phyloP scores from a whole-genome alignment of 805 yeast genomes.

The Sungouiozyma ichnusensis region DNA sequence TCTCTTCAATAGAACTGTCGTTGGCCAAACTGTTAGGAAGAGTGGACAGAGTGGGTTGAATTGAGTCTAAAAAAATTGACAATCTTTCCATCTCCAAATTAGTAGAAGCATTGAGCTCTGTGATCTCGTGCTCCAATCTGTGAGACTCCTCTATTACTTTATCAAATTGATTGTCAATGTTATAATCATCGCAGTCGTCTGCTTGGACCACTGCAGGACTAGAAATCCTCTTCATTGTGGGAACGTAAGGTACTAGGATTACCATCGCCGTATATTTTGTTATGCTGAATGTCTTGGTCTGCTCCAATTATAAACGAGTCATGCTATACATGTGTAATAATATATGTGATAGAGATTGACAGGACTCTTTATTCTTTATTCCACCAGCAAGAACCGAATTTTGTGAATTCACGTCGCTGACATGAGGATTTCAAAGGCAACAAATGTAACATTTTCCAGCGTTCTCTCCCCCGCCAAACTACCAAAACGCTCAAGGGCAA shows the following conservation, averaged over 20 bases:
- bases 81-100: background rate
- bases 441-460: background rate
- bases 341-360: too few relatives aligned
- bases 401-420: background rate
- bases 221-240: background rate
- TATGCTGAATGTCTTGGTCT: background rate
- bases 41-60: too few relatives aligned
- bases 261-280: background rate
- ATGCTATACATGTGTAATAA: background rate
- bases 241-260: background rate
- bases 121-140: background rate
- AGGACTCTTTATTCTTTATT: too few relatives aligned
- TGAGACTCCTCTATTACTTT: background rate
- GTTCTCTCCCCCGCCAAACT: too few relatives aligned
- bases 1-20: background rate
- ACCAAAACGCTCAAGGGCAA: too few relatives aligned
- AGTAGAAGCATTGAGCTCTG: background rate
- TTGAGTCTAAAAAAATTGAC: background rate
- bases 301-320: too few relatives aligned
- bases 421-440: background rate
- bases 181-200: background rate
- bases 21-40: too few relatives aligned
- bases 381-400: background rate
- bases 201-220: background rate
- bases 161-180: background rate